Percentiles rank a stretch among this genome's conserved stretches.
These are phyloP conservation scores for Venturia carpophila DNA, from an alignment of 2,329 filamentous ascomycete species.

Conservation along the genomic window DNA sequence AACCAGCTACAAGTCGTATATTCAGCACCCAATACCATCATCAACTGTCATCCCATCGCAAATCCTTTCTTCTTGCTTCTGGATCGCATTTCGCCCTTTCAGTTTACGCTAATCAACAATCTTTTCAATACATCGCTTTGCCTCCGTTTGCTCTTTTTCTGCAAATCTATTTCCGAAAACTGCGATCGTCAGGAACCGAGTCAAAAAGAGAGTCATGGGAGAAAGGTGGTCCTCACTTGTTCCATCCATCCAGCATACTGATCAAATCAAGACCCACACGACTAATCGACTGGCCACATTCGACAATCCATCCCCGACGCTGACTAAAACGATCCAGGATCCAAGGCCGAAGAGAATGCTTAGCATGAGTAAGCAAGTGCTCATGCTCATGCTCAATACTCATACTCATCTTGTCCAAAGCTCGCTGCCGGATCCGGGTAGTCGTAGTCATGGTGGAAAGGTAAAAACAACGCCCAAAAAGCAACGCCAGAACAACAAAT, in stretches of 20 bases:
- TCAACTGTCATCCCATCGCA: background rate
- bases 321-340: background rate
- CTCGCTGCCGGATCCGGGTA: background rate
- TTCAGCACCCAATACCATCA: background rate
- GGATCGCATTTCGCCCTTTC: background rate
- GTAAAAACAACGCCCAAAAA: background rate
- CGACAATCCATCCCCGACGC: background rate
- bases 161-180: background rate
- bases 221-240: background rate
- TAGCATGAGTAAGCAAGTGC: background rate
- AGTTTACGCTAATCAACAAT: background rate
- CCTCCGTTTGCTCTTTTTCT: background rate
- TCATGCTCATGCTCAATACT: background rate
- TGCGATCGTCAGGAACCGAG: background rate
- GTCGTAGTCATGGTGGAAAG: background rate
- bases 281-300: background rate
- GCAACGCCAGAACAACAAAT: background rate
- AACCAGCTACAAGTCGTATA: background rate
- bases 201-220: background rate
- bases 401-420: background rate
- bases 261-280: conserved; percentile 1
- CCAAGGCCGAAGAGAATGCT: conserved; percentile 1
- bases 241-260: background rate
- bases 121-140: background rate
- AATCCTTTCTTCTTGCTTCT: background rate